Conservation (phyloP, 352 stramenopile genomes). For the Phytophthora pseudosyringae region DNA sequence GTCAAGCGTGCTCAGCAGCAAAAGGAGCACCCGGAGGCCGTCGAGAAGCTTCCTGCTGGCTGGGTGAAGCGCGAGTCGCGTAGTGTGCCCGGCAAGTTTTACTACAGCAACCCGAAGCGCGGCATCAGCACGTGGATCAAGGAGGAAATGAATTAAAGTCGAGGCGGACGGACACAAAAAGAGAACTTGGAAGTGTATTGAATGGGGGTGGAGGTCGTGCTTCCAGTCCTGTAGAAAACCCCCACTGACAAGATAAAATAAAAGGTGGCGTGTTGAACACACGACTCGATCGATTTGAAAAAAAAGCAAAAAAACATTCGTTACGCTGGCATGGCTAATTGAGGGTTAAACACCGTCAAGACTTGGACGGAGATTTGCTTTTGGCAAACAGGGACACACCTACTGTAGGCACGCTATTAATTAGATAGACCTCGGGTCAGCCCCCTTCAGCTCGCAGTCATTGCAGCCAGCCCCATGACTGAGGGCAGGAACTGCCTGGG, state of each 20-base stretch:
- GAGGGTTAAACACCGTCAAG: slow-evolving; percentile 9
- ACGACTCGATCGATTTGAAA: slow-evolving; percentile 10
- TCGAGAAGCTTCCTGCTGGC: slow-evolving; percentile 79
- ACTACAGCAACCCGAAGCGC: slow-evolving; percentile 91
- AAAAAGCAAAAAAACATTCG: no score
- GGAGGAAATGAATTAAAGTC: slow-evolving; percentile 77
- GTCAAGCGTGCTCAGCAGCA: slow-evolving; percentile 86
- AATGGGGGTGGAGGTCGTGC: slow-evolving; percentile 27
- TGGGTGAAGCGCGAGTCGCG: slow-evolving; percentile 90
- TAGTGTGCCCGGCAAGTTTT: slow-evolving; percentile 87
- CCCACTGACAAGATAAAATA: slow-evolving; percentile 6
- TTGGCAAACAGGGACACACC: slow-evolving; percentile 13
- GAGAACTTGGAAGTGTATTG: slow-evolving; percentile 35
- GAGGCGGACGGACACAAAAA: not conserved
- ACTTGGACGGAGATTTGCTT: not conserved
- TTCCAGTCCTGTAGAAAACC: slow-evolving; percentile 38
- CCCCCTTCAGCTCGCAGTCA: slow-evolving; percentile 25
- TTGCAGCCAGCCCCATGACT: slow-evolving; percentile 18
- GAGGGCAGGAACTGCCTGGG: slow-evolving; percentile 18
- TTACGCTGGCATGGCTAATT: slow-evolving; percentile 26
- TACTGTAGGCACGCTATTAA: slow-evolving; percentile 21
- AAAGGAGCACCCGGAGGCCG: slow-evolving; percentile 64
- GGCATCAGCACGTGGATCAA: slow-evolving; percentile 92
- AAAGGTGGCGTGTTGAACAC: slow-evolving; percentile 27
- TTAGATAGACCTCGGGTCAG: slow-evolving; percentile 15